Evolutionary conservation across 306 rosid genomes (phyloP).

Genomic region (Cucumis sativus): Cucumber_9930_V3 NC_026660.2:29738001-29738500

Average conservation of each 20-base stretch:
- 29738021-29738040: not conserved
- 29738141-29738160: not conserved
- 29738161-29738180: not conserved
- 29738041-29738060: not conserved
- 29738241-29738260: constrained; percentile 30
- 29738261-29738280: constrained; percentile 48
- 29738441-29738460: constrained; percentile 43
- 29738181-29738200: constrained; percentile 30
- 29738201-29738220: constrained; percentile 56
- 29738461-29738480: constrained; percentile 25
- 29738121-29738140: not conserved
- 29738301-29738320: constrained; percentile 60
- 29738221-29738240: constrained; percentile 40
- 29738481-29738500: constrained; percentile 11
- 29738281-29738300: constrained; percentile 70
- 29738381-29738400: constrained; percentile 70
- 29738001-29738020: not conserved
- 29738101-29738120: not conserved
- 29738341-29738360: constrained; percentile 23
- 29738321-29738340: constrained; percentile 21
- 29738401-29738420: constrained; percentile 62
- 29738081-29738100: not conserved
- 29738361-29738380: constrained; percentile 58
- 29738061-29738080: not conserved
- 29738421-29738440: constrained; percentile 38